Conservation (phyloP, 106 monocot species). For the Acorus calamus region DNA sequence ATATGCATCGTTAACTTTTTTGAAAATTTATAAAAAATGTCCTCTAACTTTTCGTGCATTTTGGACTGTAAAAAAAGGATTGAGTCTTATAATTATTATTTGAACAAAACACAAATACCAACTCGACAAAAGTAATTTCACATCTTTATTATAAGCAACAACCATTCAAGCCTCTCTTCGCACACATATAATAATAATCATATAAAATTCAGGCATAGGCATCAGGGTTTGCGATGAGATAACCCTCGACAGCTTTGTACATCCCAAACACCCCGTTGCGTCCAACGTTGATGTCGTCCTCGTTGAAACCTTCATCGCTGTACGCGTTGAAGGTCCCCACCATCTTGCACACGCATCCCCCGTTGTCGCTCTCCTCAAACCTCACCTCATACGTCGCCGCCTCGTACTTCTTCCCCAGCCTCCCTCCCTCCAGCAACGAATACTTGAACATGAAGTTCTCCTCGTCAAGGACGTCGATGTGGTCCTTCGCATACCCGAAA, state of each 20-base stretch:
- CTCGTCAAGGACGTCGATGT: constrained; percentile 7
- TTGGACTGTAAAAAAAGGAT: no score
- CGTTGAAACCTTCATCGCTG: neutral
- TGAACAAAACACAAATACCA: no score
- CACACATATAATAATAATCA: no score
- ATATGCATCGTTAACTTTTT: no score
- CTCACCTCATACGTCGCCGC: constrained; percentile 11
- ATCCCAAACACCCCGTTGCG: neutral
- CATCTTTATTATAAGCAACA: no score
- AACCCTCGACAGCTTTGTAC: constrained; percentile 30
- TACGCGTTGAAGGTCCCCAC: constrained; percentile 10
- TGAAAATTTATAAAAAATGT: no score
- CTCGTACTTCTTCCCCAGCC: constrained; percentile 10
- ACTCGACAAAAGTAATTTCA: no score
- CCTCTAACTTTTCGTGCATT: no score
- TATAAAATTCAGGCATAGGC: constrained; percentile 18
- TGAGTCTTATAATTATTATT: no score
- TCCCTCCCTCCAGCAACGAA: constrained; percentile 18
- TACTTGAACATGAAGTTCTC: constrained; percentile 18
- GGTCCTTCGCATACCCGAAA: constrained; percentile 16
- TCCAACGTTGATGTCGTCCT: constrained; percentile 8
- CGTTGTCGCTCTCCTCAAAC: constrained; percentile 3
- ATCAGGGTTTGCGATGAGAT: constrained; percentile 27
- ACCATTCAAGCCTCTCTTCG: no score
- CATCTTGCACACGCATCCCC: constrained; percentile 24